Evolutionary conservation across 2,329 filamentous ascomycete species (phyloP).

Genomic region (Exophiala aquamarina): DNA sequence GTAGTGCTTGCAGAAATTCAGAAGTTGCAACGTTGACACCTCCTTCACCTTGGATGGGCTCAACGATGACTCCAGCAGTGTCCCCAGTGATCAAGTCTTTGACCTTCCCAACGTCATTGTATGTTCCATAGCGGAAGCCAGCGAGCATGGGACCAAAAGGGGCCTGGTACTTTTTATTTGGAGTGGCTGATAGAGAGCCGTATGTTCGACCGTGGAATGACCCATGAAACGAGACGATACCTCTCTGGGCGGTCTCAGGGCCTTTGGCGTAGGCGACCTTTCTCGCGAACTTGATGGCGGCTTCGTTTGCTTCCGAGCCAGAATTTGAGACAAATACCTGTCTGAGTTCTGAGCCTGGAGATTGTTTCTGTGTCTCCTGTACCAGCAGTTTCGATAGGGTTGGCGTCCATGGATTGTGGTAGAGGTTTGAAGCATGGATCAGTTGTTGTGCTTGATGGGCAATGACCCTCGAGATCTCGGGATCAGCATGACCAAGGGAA

Average conservation of each 20-base stretch:
- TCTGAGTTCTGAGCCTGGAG: slow-evolving; percentile 41
- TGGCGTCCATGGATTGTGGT: slow-evolving; percentile 95
- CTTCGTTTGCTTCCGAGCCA: slow-evolving; percentile 95
- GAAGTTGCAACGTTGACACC: slow-evolving; percentile 81
- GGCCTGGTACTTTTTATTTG: slow-evolving; percentile 95
- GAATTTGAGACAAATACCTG: slow-evolving; percentile 95
- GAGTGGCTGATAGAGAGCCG: slow-evolving; percentile 91
- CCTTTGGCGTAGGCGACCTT: slow-evolving; percentile 81
- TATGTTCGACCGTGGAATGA: slow-evolving; percentile 97
- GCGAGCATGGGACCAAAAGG: slow-evolving; percentile 95
- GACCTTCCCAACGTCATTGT: slow-evolving; percentile 76
- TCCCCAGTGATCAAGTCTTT: slow-evolving; percentile 73
- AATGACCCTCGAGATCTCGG: slow-evolving; percentile 72
- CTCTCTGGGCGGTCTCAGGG: slow-evolving; percentile 70
- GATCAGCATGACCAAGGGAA: slow-evolving; percentile 84
- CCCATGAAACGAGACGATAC: slow-evolving; percentile 85
- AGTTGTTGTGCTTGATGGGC: slow-evolving; percentile 77
- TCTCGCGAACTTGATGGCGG: slow-evolving; percentile 92
- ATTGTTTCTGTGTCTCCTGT: slow-evolving; percentile 73
- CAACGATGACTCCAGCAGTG: slow-evolving; percentile 92
- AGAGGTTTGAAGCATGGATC: slow-evolving; percentile 91
- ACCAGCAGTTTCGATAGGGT: slow-evolving; percentile 82
- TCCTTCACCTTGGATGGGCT: slow-evolving; percentile 96
- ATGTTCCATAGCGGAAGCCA: slow-evolving; percentile 82
- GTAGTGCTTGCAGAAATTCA: slow-evolving; percentile 82